phyloP scores from a whole-genome alignment of 2,329 filamentous ascomycete genomes.

The Ceratocystis harringtonii region DNA sequence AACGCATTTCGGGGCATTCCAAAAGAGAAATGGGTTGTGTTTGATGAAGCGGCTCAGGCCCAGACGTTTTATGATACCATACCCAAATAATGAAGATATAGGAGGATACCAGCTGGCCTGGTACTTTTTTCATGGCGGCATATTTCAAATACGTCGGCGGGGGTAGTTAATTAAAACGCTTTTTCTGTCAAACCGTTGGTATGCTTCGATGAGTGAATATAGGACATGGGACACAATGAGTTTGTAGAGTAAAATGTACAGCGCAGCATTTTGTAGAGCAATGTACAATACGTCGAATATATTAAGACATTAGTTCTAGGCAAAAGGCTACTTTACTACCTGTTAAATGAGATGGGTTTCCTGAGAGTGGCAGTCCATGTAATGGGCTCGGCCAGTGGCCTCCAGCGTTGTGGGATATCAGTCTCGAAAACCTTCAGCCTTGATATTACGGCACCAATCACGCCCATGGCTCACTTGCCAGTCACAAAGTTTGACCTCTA shows the following conservation, averaged over 20 bases:
- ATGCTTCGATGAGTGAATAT: no score
- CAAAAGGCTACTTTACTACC: no score
- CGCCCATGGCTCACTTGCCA: constrained; percentile 74
- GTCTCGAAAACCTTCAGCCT: constrained; percentile 20
- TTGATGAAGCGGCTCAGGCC: constrained; percentile 47
- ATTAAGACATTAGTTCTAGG: no score
- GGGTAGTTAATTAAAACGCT: no score
- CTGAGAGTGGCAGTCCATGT: no score
- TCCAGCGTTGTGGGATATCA: not conserved
- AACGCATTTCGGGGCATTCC: constrained; percentile 68
- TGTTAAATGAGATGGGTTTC: no score
- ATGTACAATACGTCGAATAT: no score
- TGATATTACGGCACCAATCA: constrained; percentile 52
- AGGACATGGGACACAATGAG: no score
- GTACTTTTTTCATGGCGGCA: not conserved
- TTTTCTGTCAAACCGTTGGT: no score
- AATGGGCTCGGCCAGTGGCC: not conserved
- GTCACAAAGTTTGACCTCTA: constrained; percentile 68
- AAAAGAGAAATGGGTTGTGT: constrained; percentile 60
- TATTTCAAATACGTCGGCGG: not conserved
- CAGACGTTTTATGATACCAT: constrained; percentile 8
- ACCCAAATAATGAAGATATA: not conserved
- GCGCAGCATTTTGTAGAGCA: no score
- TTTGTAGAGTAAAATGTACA: no score
- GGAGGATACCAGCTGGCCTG: not conserved